phyloP scores from a whole-genome alignment of 352 stramenopile genomes.

The Pythium dissotocum region DNA sequence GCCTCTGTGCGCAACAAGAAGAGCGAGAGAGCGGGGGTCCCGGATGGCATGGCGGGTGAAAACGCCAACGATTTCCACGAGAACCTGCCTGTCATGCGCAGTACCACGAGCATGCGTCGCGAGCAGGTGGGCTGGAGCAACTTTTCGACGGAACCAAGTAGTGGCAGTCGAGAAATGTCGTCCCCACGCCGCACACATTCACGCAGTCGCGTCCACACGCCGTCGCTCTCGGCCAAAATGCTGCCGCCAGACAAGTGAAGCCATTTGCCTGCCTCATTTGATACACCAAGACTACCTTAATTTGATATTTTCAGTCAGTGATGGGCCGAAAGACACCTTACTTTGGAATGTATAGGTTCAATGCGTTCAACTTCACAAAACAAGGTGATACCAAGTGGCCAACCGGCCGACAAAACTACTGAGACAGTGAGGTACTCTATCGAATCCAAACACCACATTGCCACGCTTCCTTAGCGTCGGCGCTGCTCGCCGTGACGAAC shows the following conservation, averaged over 20 bases:
- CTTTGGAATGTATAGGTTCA: not conserved
- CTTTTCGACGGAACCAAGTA: constrained; percentile 18
- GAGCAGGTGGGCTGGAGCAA: constrained; percentile 17
- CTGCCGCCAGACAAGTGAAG: constrained; percentile 14
- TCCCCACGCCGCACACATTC: constrained; percentile 17
- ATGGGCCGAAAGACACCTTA: not conserved
- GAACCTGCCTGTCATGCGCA: constrained; percentile 38
- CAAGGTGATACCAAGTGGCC: not conserved
- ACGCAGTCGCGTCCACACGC: constrained; percentile 5
- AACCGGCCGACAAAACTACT: not conserved
- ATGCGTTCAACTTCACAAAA: not conserved
- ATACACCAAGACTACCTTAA: not conserved
- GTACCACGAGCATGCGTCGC: constrained; percentile 14
- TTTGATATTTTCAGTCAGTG: not conserved
- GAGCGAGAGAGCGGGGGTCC: not conserved
- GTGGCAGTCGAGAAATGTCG: constrained; percentile 25
- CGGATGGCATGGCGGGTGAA: not conserved
- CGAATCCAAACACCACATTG: not conserved
- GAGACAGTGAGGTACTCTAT: too few species aligned
- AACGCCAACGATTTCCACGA: constrained; percentile 34
- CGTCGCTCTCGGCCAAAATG: constrained; percentile 26
- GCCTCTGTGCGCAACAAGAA: constrained; percentile 31
- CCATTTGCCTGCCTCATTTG: not conserved
- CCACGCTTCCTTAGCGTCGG: not conserved
- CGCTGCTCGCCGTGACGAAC: not conserved